Base-by-base conservation (phyloP, 352 stramenopile species). In the Pythium scleroteichum region DNA sequence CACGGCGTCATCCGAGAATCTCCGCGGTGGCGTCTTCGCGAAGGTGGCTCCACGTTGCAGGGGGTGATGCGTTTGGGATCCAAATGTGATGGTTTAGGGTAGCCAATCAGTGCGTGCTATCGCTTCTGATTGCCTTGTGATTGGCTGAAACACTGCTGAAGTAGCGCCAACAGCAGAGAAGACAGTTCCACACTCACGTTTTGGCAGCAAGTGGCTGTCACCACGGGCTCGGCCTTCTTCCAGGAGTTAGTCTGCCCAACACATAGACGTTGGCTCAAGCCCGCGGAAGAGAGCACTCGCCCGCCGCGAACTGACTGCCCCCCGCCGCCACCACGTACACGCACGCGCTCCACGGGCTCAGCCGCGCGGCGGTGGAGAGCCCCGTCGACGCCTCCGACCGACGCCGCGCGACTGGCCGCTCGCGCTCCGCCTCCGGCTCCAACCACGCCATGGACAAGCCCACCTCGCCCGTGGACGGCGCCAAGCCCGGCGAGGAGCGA, bases 401-500 rank as follows among this genome's bases (percentile, higher is more conserved):
- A 35, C 14, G 8, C 48, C 29, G 9, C 49, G 35, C 38, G 38
- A 19, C 13, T 13, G 38, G 38, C 3, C 38, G 38, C 3, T 44
- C 13, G 7, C 38, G 38, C 29, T 35, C 29, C 29, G 29, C 29
- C 29, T 23, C 41, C 10, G 10, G 41, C 41, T 23, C 41, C 10
- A 48, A 22, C 7, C 23, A 16, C 46, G 24, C 44, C 6, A 40
- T 26, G 7, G 14, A 26, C 13, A 44, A 17, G 38, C 38, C 38
- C 38, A n/a, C 38, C 7, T 44, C 38, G 38, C 38, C 38, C 17
- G 38, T 44, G 38, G 38, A 20, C 38, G 38, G 16, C 45, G n/a
- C 55, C 46, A 29, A 56, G 33, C 8, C 19, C 38, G 35, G 68
- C 45, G 76, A 90, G 12, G 73, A 88, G 14, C 73, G 71, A 22